Percentiles rank a stretch among this genome's conserved stretches.
Conservation (phyloP, 495 filamentous ascomycete species). For the Neurospora sp. region DNA sequence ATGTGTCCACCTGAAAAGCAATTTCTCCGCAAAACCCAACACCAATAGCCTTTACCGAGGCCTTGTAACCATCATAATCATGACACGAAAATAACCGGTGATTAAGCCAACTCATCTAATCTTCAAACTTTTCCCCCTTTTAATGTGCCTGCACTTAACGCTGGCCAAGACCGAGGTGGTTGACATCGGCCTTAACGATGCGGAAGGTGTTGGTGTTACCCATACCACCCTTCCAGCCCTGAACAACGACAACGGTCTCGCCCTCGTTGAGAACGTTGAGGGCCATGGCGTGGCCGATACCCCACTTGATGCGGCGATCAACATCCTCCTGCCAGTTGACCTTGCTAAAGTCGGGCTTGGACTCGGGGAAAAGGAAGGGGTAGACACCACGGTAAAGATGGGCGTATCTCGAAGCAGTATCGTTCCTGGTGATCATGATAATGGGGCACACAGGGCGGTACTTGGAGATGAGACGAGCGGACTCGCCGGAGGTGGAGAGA, state of each 20-base stretch:
- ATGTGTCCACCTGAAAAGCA: neutral
- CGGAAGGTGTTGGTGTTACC: constrained; percentile 90
- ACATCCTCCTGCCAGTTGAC: constrained; percentile 98
- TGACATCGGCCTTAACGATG: constrained; percentile 46
- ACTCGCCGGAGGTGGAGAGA: constrained; percentile 81
- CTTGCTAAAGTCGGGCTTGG: constrained; percentile 82
- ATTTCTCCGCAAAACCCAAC: neutral
- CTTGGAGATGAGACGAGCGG: constrained; percentile 91
- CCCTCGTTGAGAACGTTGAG: constrained; percentile 74
- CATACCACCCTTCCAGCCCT: constrained; percentile 92
- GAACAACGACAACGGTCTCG: constrained; percentile 85
- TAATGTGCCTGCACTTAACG: neutral
- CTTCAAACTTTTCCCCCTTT: neutral
- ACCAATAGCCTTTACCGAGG: neutral
- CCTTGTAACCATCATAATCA: neutral
- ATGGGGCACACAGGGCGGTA: constrained; percentile 98
- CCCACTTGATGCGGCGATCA: constrained; percentile 93
- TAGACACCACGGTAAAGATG: constrained; percentile 97
- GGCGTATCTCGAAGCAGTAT: constrained; percentile 73
- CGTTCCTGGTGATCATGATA: constrained; percentile 91
- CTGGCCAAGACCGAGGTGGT: constrained; percentile 36
- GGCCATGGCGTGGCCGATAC: constrained; percentile 70
- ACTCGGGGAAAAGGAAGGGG: constrained; percentile 86
- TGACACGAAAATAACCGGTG: neutral
- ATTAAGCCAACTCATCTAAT: neutral